These are phyloP conservation scores for Xylaria venustula DNA, from an alignment of 495 filamentous ascomycete species.

Conservation along the genomic window DNA sequence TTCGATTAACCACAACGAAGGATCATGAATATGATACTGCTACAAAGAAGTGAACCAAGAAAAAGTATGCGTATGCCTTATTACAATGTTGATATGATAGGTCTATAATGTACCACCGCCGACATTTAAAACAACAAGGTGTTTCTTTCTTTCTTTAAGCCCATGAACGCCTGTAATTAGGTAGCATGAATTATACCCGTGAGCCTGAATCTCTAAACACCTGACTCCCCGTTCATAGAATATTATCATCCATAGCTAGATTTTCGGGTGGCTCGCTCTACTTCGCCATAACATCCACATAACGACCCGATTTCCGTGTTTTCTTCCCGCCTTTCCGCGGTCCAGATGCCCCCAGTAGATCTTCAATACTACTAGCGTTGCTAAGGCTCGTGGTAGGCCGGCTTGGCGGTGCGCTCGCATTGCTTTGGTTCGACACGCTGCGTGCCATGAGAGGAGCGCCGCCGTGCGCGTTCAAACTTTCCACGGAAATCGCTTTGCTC, in stretches of 20 bases:
- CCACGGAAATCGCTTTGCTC: constrained; percentile 23
- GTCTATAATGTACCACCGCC: constrained; percentile 24
- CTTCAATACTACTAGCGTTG: constrained; percentile 81
- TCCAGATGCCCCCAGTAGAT: constrained; percentile 69
- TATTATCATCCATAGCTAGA: too few relatives aligned
- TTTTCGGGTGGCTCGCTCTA: too few relatives aligned
- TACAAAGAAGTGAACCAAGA: not conserved
- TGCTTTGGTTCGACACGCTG: constrained; percentile 40
- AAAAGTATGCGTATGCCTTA: constrained; percentile 15
- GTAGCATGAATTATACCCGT: not conserved
- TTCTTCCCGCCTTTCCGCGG: constrained; percentile 68
- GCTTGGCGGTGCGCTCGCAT: constrained; percentile 41
- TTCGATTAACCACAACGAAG: too few relatives aligned
- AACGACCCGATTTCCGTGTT: constrained; percentile 75
- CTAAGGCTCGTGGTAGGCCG: constrained; percentile 68
- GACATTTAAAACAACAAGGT: constrained; percentile 3
- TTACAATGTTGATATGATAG: constrained; percentile 32
- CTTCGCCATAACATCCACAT: constrained; percentile 90
- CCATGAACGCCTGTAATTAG: not conserved
- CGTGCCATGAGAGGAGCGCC: constrained; percentile 47
- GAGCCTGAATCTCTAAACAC: too few relatives aligned
- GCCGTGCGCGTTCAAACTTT: constrained; percentile 25
- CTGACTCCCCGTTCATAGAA: too few relatives aligned
- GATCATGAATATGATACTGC: too few relatives aligned
- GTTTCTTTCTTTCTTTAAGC: too few relatives aligned